Evolutionary conservation across 2,329 filamentous ascomycete species (phyloP), one percentile per base, ranked within the genome.

Genomic region (Leptographium radiaticola): DNA sequence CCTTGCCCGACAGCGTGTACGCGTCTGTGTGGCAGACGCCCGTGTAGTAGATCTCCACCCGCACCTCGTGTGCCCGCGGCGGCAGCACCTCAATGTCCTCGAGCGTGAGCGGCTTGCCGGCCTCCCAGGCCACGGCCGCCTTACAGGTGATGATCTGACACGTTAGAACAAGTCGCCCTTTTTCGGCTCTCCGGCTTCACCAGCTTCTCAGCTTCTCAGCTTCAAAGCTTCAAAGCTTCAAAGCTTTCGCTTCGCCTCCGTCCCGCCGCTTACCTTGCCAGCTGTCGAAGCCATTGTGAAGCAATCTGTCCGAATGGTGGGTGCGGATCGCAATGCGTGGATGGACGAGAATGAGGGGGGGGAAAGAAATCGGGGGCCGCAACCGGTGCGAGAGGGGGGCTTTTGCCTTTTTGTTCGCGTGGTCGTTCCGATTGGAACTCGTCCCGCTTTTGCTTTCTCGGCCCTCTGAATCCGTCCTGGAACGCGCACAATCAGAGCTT

Each of bases 1-100:
- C 93, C 75, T 96, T 97, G 60, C 93, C 93, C 53, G 88, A 94
- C 59, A 95, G 81, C 54, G 88, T 94, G 79, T 95, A 96, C 65
- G 93, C 89, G 77, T 95, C 89, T 68, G 91, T 98, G 75, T 98
- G 93, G 77, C 93, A 98, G 68, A 98, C 93, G 72, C 93, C 93
- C 53, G 93, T 98, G 77, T 96, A 94, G 77, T 91, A 85, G 68
- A 97, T 88, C 76, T 97, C 75, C 67, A 98, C 95, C 64, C 93
- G 88, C 67, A 98, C 93, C 75, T 98, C 93, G 73, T 95, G 81
- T 58, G 91, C 90, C 71, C 79, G 83, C 56, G 93, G 93, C 59
- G 91, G 86, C 52, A 78, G 81, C 60, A 98, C 93, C 74, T 97
- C 90, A 64, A 98, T 77, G 62, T 95, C 88, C 74, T 98, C 93